Evolutionary conservation across 2,329 filamentous ascomycete genomes (phyloP).

Genomic region (Trichoderma sp.): DNA sequence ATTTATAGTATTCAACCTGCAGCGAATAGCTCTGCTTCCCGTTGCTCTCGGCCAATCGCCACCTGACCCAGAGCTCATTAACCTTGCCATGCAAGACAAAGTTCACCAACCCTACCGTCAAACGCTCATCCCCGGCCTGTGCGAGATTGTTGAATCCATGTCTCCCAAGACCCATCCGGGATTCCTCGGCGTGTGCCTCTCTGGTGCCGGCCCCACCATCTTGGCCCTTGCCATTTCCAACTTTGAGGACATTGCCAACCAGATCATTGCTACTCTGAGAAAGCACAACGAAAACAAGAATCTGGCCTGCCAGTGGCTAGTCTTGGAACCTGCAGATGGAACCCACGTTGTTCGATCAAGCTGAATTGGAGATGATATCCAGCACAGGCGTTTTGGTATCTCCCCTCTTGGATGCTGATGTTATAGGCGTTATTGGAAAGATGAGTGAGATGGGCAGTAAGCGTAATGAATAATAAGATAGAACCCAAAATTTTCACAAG

Average conservation of each 20-base stretch:
- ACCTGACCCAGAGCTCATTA: slow-evolving; percentile 90
- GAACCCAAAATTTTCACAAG: neutral
- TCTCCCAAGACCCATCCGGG: slow-evolving; percentile 85
- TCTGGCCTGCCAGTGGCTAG: slow-evolving; percentile 81
- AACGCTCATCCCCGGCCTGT: slow-evolving; percentile 85
- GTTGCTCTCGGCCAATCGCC: slow-evolving; percentile 87
- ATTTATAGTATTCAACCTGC: slow-evolving; percentile 79
- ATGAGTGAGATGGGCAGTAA: neutral
- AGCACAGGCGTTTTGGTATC: neutral
- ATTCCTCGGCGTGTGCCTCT: slow-evolving; percentile 90
- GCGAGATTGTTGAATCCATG: slow-evolving; percentile 87
- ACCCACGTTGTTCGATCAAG: slow-evolving; percentile 46
- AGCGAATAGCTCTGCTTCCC: slow-evolving; percentile 87
- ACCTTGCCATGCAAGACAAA: slow-evolving; percentile 98
- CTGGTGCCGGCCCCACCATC: slow-evolving; percentile 92
- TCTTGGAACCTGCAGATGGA: slow-evolving; percentile 85
- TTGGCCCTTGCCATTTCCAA: slow-evolving; percentile 87
- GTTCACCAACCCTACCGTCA: slow-evolving; percentile 96
- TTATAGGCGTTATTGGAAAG: neutral
- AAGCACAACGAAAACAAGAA: slow-evolving; percentile 56
- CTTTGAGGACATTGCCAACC: slow-evolving; percentile 81
- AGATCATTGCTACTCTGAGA: slow-evolving; percentile 74
- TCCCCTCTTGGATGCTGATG: neutral
- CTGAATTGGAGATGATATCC: neutral
- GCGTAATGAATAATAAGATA: neutral